Evolutionary conservation across 2,329 filamentous ascomycete genomes (phyloP).

Genomic region (Exophiala dermatitidis): DNA sequence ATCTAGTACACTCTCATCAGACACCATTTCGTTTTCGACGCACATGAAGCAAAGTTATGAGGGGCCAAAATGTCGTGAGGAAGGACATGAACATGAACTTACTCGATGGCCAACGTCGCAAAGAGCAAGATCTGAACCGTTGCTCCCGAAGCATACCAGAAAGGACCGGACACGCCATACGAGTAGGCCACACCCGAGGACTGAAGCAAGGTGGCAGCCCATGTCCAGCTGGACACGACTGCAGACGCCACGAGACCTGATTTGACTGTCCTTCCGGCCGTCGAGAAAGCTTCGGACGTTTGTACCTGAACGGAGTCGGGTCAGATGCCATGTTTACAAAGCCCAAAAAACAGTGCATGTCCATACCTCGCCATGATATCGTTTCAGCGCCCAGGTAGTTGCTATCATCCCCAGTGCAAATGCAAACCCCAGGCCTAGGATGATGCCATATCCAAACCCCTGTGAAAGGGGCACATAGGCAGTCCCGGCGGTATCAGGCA

Average conservation of each 20-base stretch:
- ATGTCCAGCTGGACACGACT: conserved; percentile 85
- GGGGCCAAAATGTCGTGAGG: too few relatives aligned
- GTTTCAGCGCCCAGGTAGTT: conserved; percentile 61
- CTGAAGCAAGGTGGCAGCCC: conserved; percentile 45
- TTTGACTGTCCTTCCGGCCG: conserved; percentile 80
- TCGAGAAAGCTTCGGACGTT: conserved; percentile 89
- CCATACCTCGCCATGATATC: conserved; percentile 55
- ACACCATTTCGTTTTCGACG: neutral
- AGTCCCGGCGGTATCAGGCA: conserved; percentile 11
- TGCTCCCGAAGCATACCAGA: conserved; percentile 64
- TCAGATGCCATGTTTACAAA: neutral
- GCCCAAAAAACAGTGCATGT: neutral
- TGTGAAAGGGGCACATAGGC: conserved; percentile 13
- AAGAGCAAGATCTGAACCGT: conserved; percentile 85
- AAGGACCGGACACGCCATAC: conserved; percentile 62
- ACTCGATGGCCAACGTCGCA: conserved; percentile 78
- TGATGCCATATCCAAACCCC: conserved; percentile 45
- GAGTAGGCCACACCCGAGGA: conserved; percentile 74
- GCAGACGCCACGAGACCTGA: conserved; percentile 80
- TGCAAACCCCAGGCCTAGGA: conserved; percentile 45
- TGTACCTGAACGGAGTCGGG: conserved; percentile 50
- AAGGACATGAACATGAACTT: neutral
- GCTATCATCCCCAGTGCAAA: conserved; percentile 40
- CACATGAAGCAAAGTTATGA: too few relatives aligned
- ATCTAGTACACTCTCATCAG: conserved; percentile 17